Conservation (phyloP, 495 filamentous ascomycete genomes). For the Terfezia claveryi region DNA sequence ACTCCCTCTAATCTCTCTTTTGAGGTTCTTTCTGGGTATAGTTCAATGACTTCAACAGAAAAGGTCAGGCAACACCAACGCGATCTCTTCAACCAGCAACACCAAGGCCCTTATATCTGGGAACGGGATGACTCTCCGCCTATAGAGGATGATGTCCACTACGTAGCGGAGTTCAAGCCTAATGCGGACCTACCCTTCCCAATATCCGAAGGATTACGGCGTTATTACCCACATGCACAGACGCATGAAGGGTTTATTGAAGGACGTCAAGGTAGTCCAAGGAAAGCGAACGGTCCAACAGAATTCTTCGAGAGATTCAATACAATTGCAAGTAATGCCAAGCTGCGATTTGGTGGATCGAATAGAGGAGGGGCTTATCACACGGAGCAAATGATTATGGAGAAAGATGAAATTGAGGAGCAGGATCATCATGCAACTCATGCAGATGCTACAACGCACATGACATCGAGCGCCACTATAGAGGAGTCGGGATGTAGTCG, state of each 20-base stretch:
- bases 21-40: slow-evolving; percentile 13
- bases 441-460: not conserved
- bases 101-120: not conserved
- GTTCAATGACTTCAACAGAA: slow-evolving; percentile 9
- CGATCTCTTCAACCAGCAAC: not conserved
- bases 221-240: slow-evolving; percentile 7
- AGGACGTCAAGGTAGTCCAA: not conserved
- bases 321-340: slow-evolving; percentile 6
- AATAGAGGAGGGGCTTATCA: slow-evolving; percentile 1
- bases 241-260: slow-evolving; percentile 2
- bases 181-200: slow-evolving; percentile 13
- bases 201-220: slow-evolving; percentile 10
- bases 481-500: slow-evolving; percentile 13
- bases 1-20: slow-evolving; percentile 12
- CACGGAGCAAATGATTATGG: not conserved
- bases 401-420: slow-evolving; percentile 7
- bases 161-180: slow-evolving; percentile 4
- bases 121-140: slow-evolving; percentile 5
- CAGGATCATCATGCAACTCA: slow-evolving; percentile 4
- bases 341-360: slow-evolving; percentile 3
- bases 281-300: slow-evolving; percentile 1
- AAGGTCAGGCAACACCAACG: slow-evolving; percentile 12
- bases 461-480: slow-evolving; percentile 12
- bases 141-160: not conserved
- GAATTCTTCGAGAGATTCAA: slow-evolving; percentile 8